Conservation (phyloP, 2,329 filamentous ascomycete genomes). For the Ceratocystiopsis minuta region DNA sequence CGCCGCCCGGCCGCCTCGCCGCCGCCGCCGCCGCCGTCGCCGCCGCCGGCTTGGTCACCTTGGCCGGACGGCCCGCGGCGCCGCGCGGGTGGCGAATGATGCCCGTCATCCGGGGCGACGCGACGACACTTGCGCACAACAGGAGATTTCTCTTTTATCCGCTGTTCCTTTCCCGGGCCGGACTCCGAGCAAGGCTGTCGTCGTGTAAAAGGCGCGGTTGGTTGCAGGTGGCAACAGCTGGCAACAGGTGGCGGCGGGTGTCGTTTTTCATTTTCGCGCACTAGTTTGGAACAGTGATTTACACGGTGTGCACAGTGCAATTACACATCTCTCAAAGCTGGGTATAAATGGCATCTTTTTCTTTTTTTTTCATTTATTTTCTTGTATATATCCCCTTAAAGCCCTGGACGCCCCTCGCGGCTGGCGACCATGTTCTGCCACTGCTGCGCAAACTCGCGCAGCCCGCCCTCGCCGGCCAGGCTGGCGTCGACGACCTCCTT, state of each 20-base stretch:
- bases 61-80: constrained; percentile 19
- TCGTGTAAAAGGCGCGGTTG: too few species aligned
- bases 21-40: constrained; percentile 11
- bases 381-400: background rate
- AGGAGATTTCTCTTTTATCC: too few species aligned
- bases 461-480: constrained; percentile 49
- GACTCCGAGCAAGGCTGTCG: too few species aligned
- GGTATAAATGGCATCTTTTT: too few species aligned
- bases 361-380: background rate
- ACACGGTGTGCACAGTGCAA: too few species aligned
- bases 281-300: too few species aligned
- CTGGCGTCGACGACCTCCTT: constrained; percentile 72
- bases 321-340: too few species aligned
- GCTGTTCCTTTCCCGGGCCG: too few species aligned
- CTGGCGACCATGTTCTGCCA: constrained; percentile 42
- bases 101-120: constrained; percentile 16
- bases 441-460: constrained; percentile 62
- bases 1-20: constrained; percentile 4
- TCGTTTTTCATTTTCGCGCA: too few species aligned
- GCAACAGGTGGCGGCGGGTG: too few species aligned
- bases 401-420: background rate
- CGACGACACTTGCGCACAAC: too few species aligned
- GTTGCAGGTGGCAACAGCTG: too few species aligned
- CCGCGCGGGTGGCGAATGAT: constrained; percentile 19
- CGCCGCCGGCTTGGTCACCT: constrained; percentile 23